Base-by-base conservation (phyloP, 73 alveolate genomes). In the Urostyla sp. region DNA sequence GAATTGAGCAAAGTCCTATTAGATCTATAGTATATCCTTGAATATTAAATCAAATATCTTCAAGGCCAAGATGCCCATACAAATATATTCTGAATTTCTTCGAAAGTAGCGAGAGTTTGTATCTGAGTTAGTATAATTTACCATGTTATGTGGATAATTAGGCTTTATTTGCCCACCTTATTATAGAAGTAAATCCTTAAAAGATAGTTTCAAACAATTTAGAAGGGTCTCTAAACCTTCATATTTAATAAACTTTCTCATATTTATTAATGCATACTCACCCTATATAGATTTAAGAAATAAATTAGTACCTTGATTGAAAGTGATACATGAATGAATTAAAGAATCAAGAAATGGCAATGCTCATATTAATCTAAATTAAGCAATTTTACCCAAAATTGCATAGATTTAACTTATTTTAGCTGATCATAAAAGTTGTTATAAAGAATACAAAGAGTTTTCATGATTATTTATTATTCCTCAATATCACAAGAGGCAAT, bases 341-440 rank as follows among this genome's bases (percentile, higher is more conserved):
- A 53, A 1, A 77, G 37, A 1, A 77, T 43, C 0, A 77, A 27
- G 74, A 77, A 77, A 16, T 77, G 80, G 37, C 89, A 77, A 26
- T 77, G 89, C 61, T 61, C 58, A 36, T 60, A 77, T 45, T 77
- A 26, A n/a, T 61, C 44, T 20, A 31, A 44, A 15, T 50, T 76
- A 53, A 83, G 50, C 24, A 73, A 34, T 36, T 83, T 83, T 21
- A 73, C 34, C 50, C 72, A 73, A 67, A 54, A 83, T n/a, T 86
- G 81, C 20, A 83, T 23, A 15, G 87, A 18, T 23, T 58, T 72
- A 48, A 83, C 56, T 10, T 72, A 81, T 56, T 73, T 72, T 20
- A 83, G 40, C 38, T 51, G 23, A 38, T 73, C 69, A 37, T 6
- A 73, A 26, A 55, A 76, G n/a, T 83, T 72, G 20, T 73, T 52